A percentile compares a stretch with the other conserved stretches of the same genome.
These are phyloP conservation scores for Agaricus subrufescens DNA, from an alignment of 768 basidiomycete species.

Conservation along the genomic window DNA sequence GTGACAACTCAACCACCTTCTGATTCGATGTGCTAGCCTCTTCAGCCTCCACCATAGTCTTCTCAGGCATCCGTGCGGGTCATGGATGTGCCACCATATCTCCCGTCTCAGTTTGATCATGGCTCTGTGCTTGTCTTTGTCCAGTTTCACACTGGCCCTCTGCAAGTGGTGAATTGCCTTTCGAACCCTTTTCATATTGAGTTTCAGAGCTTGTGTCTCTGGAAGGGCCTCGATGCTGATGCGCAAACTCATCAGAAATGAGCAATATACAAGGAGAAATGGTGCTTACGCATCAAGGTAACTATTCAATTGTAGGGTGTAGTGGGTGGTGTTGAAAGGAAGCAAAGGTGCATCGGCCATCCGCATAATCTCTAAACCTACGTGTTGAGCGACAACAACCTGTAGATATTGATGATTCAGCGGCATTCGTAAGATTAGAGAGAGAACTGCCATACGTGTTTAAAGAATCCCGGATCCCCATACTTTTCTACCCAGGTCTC, in stretches of 20 bases:
- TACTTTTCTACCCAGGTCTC: conserved; percentile 67
- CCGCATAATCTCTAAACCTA: conserved; percentile 59
- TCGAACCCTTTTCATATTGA: conserved; percentile 37
- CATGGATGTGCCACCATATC: no score
- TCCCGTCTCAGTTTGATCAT: conserved; percentile 37
- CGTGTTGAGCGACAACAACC: conserved; percentile 60
- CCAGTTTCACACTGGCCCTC: conserved; percentile 45
- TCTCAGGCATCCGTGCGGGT: neutral
- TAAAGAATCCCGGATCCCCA: conserved; percentile 66
- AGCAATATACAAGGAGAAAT: neutral
- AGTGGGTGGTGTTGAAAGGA: conserved; percentile 73
- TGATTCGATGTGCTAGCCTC: neutral
- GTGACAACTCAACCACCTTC: neutral
- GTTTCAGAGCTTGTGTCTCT: conserved; percentile 13
- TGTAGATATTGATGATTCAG: conserved; percentile 17
- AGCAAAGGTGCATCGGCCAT: conserved; percentile 56
- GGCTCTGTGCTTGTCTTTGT: conserved; percentile 49
- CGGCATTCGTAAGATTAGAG: neutral
- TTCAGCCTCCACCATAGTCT: neutral
- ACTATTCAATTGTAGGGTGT: conserved; percentile 51
- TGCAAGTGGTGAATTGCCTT: conserved; percentile 42
- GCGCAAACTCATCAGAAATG: neutral
- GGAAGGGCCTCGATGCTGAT: conserved; percentile 46
- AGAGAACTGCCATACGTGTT: conserved; percentile 44
- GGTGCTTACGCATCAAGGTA: conserved; percentile 52